phyloP scores from a whole-genome alignment of 83 land plant species.

The Diphasiastrum complanatum region DNA sequence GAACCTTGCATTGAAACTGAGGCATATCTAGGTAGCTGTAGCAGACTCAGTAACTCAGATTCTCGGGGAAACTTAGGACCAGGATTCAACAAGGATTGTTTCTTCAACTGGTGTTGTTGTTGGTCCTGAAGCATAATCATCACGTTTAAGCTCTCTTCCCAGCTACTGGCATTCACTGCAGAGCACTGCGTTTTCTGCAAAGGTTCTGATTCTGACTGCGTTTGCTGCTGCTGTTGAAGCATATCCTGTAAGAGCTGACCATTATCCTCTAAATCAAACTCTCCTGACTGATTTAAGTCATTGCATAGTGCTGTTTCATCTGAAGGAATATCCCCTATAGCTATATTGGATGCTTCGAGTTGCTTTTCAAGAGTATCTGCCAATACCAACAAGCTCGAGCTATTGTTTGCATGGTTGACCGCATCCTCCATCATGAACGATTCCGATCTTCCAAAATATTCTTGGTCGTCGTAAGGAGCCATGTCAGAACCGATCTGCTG shows the following conservation, averaged over 20 bases:
- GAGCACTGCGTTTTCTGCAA: too few species aligned
- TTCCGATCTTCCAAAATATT: constrained; percentile 13
- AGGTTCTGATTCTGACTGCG: too few species aligned
- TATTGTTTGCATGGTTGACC: not conserved
- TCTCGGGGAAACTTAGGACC: constrained; percentile 21
- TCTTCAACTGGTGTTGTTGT: constrained; percentile 22
- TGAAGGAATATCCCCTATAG: not conserved
- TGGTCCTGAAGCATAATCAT: constrained; percentile 37
- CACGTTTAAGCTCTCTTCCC: constrained; percentile 47
- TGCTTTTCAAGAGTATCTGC: constrained; percentile 17
- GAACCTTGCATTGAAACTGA: constrained; percentile 2
- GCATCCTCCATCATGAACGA: not conserved
- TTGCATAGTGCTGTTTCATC: not conserved
- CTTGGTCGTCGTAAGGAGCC: constrained; percentile 6
- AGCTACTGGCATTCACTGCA: constrained; percentile 22
- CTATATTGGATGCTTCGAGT: constrained; percentile 7
- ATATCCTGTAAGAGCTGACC: constrained; percentile 24
- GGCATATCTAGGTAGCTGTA: constrained; percentile 54
- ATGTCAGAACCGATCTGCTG: constrained; percentile 10
- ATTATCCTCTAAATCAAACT: constrained; percentile 20
- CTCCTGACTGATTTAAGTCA: too few species aligned
- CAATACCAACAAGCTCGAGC: constrained; percentile 9
- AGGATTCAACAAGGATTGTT: not conserved
- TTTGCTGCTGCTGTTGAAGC: constrained; percentile 21
- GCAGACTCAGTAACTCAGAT: constrained; percentile 60